Evolutionary conservation across 1,139 yeast genomes (phyloP), one percentile per base, ranked within the genome.

Genomic region (Magnusiomyces clavatus): DNA sequence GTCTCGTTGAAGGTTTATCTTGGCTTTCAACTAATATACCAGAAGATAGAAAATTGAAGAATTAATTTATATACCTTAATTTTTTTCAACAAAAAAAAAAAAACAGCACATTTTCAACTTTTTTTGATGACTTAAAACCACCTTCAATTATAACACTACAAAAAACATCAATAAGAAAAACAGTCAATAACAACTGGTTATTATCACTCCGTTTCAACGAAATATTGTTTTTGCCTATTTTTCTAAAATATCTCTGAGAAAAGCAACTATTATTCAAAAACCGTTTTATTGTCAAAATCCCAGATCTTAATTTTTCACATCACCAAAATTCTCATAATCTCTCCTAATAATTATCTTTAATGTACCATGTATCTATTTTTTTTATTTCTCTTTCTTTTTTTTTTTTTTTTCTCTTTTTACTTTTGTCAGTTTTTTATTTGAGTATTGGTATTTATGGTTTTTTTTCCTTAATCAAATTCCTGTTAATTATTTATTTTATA

Each of bases 1-100:
- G 95, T 71, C 77, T 86, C 69, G 83, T 83, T 67, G 95, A 86
- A 72, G 95, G 95, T 72, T 77, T 86, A 71, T 87, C 84, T 69
- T 85, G 92, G 92, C 77, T 85, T 69, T 79, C 86, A 62, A 81
- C 82, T 68, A 84, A 83, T 75, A 80, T 85, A 46, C 70, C 70
- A 14, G 68, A 65, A 45, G 67, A 61, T 52, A 58, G 60, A 51
- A 64, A 64, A 50, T 58, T 57, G 37, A 19, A 16, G 20, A 43
- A 14, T 12, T 37, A n/a, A 5, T 37, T 5, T 13, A 37, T 8
- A 4, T 24, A 24, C 31, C 6, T n/a, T n/a, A n/a, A n/a, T n/a
- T n/a, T n/a, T 24, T 24, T 24, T 4, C 4, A 24, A 24, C 31
- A 24, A 24, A 24, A 24, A 8, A 4, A 24, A 5, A 4, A 24